Percentiles rank a stretch among this genome's conserved stretches.
Evolutionary conservation across 108 stramenopile species (phyloP).

Genomic region (Pseudonitzschia multiseries): DNA sequence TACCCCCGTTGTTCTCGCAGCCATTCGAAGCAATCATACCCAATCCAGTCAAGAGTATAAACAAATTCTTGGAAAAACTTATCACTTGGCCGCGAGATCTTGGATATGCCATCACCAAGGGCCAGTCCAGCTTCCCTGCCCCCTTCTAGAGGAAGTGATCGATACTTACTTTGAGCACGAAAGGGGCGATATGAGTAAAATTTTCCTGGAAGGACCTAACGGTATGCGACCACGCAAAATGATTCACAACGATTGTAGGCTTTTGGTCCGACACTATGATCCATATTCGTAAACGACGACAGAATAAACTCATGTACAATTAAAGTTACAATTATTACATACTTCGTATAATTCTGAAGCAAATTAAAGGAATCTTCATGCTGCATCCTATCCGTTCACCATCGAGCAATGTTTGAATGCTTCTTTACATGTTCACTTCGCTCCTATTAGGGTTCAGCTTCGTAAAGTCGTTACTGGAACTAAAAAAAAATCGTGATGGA

Average conservation of each 20-base stretch:
- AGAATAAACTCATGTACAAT: neutral
- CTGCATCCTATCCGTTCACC: no score
- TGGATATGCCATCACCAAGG: constrained; percentile 61
- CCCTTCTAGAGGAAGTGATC: constrained; percentile 48
- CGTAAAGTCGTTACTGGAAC: no score
- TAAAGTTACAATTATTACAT: neutral
- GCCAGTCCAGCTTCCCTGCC: constrained; percentile 57
- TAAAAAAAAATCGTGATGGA: no score
- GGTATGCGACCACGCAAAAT: neutral
- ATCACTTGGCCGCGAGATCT: constrained; percentile 87
- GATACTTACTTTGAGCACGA: neutral
- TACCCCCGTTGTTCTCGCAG: constrained; percentile 26
- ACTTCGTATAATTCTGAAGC: neutral
- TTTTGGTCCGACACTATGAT: neutral
- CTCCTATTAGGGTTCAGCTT: no score
- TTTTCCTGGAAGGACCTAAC: neutral
- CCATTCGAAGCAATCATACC: constrained; percentile 70
- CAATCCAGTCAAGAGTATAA: constrained; percentile 39
- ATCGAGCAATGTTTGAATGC: no score
- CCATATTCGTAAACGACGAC: neutral
- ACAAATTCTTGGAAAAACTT: constrained; percentile 72
- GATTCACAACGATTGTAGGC: neutral
- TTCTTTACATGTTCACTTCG: no score
- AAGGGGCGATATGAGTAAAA: neutral
- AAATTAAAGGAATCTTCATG: no score